phyloP scores from a whole-genome alignment of 345 rosid genomes.

The Lumnitzera racemosa region DNA sequence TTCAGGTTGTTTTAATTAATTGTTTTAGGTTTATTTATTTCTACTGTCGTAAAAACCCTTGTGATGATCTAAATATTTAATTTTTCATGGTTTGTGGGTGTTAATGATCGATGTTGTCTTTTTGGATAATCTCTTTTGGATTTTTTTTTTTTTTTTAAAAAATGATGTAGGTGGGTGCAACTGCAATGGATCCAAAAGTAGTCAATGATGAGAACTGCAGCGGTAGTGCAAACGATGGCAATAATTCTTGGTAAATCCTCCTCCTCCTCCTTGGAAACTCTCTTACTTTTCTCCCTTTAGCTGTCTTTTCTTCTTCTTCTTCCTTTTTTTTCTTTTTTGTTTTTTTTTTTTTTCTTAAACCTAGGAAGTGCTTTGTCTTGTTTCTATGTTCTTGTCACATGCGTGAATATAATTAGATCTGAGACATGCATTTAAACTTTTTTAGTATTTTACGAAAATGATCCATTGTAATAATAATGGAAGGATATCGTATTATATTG shows the following conservation, averaged over 20 bases:
- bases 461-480: too few species aligned
- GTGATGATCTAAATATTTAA: background rate
- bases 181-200: constrained; percentile 38
- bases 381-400: too few species aligned
- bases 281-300: background rate
- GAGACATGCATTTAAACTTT: too few species aligned
- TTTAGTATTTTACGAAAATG: too few species aligned
- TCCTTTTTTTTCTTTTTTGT: background rate
- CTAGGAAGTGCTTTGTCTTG: background rate
- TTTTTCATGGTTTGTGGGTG: background rate
- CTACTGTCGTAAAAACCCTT: too few species aligned
- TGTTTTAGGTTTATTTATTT: background rate
- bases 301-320: too few species aligned
- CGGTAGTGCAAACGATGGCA: constrained; percentile 32
- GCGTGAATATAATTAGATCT: too few species aligned
- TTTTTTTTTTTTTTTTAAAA: background rate
- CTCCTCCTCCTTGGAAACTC: constrained; percentile 5
- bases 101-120: background rate
- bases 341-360: too few species aligned
- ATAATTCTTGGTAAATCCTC: constrained; percentile 33
- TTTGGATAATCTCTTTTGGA: constrained; percentile 3
- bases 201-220: constrained; percentile 32
- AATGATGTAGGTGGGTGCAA: constrained; percentile 26
- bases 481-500: background rate
- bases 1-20: constrained; percentile 6